Conservation (phyloP, 495 filamentous ascomycete genomes). For the Neohortaea acidophila region DNA sequence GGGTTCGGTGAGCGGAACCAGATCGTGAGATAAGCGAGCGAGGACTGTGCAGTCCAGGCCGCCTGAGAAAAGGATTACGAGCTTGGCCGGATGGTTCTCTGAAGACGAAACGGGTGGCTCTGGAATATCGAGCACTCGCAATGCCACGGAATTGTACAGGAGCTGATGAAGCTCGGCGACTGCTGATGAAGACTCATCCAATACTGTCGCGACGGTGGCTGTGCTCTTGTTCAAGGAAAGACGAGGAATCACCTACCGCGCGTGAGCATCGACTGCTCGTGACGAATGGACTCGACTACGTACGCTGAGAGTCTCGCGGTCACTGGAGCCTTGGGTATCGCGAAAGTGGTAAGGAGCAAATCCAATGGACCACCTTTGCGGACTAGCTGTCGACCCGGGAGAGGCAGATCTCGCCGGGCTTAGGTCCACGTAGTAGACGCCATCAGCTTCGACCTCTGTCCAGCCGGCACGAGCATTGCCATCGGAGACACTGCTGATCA, state of each 20-base stretch:
- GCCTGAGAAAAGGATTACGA: conserved; percentile 86
- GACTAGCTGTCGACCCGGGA: no score
- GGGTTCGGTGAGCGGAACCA: conserved; percentile 47
- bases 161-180: conserved; percentile 41
- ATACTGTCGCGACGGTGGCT: conserved; percentile 16
- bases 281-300: no score
- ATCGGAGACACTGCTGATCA: conserved; percentile 63
- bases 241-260: conserved; percentile 15
- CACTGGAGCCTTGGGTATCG: no score
- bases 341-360: no score
- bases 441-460: conserved; percentile 69
- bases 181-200: conserved; percentile 36
- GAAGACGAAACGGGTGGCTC: conserved; percentile 28
- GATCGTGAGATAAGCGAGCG: conserved; percentile 67
- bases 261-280: conserved; percentile 12
- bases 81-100: conserved; percentile 26
- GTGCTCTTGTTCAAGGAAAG: conserved; percentile 17
- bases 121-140: conserved; percentile 56
- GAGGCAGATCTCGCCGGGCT: neutral
- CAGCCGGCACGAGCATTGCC: conserved; percentile 35
- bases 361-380: no score
- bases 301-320: no score
- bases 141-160: conserved; percentile 47
- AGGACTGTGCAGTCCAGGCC: conserved; percentile 86
- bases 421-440: conserved; percentile 53